Evolutionary conservation across 768 basidiomycete genomes (phyloP).

Genomic region (Collybia sordida): DNA sequence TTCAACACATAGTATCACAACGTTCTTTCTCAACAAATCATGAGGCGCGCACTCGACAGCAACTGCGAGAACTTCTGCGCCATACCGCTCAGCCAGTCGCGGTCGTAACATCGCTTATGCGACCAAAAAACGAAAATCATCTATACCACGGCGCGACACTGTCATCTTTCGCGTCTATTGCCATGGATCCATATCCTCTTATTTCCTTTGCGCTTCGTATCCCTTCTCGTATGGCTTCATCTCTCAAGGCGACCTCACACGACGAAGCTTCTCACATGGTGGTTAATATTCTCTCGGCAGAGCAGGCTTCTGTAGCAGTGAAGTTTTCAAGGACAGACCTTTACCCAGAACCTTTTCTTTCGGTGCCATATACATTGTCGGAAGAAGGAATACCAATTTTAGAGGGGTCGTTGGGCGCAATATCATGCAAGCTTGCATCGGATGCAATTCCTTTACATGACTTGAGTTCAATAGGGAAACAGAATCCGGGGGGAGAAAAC

Average conservation of each 20-base stretch:
- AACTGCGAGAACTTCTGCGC: conserved; percentile 62
- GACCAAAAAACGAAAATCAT: conserved; percentile 18
- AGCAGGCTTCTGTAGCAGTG: conserved; percentile 61
- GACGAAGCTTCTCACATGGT: conserved; percentile 54
- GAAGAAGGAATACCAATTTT: conserved; percentile 61
- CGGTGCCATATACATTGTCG: conserved; percentile 37
- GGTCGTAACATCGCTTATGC: conserved; percentile 74
- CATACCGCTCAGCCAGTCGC: conserved; percentile 84
- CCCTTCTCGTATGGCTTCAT: conserved; percentile 83
- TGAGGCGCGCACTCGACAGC: conserved; percentile 11
- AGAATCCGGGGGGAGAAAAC: conserved; percentile 11
- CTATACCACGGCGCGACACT: conserved; percentile 87
- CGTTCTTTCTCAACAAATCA: background rate
- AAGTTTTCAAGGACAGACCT: conserved; percentile 75
- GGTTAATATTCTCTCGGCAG: conserved; percentile 76
- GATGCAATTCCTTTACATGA: conserved; percentile 63
- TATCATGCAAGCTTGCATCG: conserved; percentile 70
- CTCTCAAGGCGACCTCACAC: conserved; percentile 36
- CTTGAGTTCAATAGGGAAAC: conserved; percentile 34
- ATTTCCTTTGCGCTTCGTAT: conserved; percentile 88
- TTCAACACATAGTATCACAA: no score
- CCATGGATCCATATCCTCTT: conserved; percentile 85
- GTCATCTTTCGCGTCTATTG: conserved; percentile 90
- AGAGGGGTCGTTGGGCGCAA: conserved; percentile 60
- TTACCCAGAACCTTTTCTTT: conserved; percentile 56